Percentiles rank a stretch among this genome's conserved stretches.
Evolutionary conservation across 768 basidiomycete species (phyloP).

Genomic region (Boletus coccyginus): DNA sequence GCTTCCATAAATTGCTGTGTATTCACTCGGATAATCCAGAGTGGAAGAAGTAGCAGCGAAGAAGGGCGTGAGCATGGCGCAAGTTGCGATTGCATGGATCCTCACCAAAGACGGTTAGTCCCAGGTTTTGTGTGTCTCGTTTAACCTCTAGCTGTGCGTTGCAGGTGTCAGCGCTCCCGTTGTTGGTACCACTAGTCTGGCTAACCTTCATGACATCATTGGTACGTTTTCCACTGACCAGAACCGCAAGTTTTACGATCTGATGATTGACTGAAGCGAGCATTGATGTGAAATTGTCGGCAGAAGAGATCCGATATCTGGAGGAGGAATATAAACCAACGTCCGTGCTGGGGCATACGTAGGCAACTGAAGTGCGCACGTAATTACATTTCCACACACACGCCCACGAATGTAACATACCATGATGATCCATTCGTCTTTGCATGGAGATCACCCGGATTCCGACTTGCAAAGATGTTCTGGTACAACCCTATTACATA

Average conservation of each 20-base stretch:
- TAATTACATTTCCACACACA: not conserved
- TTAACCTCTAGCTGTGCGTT: not conserved
- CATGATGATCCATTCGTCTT: too few species aligned
- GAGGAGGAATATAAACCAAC: conserved; percentile 44
- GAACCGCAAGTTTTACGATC: not conserved
- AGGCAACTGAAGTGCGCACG: not conserved
- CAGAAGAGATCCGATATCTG: conserved; percentile 48
- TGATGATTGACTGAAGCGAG: conserved; percentile 23
- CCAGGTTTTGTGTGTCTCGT: not conserved
- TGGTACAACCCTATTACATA: conserved; percentile 11
- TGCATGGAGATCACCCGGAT: not conserved
- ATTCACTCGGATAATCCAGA: conserved; percentile 15
- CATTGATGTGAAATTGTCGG: conserved; percentile 42
- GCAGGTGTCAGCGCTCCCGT: conserved; percentile 42
- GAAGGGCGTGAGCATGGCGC: conserved; percentile 40
- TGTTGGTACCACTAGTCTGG: conserved; percentile 40
- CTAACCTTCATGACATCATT: conserved; percentile 41
- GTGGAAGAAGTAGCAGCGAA: conserved; percentile 40
- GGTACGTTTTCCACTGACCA: conserved; percentile 20
- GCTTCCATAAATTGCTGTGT: not conserved
- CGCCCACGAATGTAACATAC: not conserved
- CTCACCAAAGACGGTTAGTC: conserved; percentile 30
- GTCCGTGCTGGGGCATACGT: conserved; percentile 38
- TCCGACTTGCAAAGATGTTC: too few species aligned
- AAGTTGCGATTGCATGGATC: conserved; percentile 42